Conservation (phyloP, 148 eudicot species). For the Vaccinium vitisidaea region DNA sequence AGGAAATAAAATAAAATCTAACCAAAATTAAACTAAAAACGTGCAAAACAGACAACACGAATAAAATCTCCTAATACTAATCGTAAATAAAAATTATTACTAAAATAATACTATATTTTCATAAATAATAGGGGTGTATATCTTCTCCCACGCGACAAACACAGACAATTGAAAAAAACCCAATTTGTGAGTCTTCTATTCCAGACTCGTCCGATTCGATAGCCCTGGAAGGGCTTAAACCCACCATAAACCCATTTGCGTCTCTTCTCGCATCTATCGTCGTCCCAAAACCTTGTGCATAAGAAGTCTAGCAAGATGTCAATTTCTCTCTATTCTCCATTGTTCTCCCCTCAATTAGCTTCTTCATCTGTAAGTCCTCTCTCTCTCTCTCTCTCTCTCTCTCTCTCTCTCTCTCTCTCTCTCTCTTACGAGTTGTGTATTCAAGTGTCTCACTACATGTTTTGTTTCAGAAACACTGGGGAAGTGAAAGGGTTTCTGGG, state of each 20-base stretch:
- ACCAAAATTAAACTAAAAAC: too few relatives aligned
- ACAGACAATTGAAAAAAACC: too few relatives aligned
- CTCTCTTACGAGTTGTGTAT: neutral
- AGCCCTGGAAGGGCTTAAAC: constrained; percentile 14
- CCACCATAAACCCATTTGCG: constrained; percentile 10
- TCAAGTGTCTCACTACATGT: neutral
- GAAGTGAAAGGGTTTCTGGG: constrained; percentile 22
- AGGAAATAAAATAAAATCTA: too few relatives aligned
- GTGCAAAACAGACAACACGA: too few relatives aligned
- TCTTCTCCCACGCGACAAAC: too few relatives aligned
- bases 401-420: neutral
- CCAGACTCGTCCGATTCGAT: neutral
- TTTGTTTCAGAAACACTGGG: constrained; percentile 30
- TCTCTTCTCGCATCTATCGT: neutral
- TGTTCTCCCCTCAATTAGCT: constrained; percentile 10
- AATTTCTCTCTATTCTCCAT: constrained; percentile 18
- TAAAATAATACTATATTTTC: too few relatives aligned
- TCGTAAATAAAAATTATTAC: too few relatives aligned
- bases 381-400: neutral
- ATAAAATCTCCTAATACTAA: too few relatives aligned
- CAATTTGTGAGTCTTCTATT: neutral
- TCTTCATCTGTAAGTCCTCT: constrained; percentile 24
- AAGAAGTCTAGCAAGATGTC: constrained; percentile 19
- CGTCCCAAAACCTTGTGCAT: neutral
- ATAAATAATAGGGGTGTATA: too few relatives aligned